Evolutionary conservation across 352 stramenopile species (phyloP), one percentile per base, ranked within the genome.

Genomic region (Phytophthora idaei): DNA sequence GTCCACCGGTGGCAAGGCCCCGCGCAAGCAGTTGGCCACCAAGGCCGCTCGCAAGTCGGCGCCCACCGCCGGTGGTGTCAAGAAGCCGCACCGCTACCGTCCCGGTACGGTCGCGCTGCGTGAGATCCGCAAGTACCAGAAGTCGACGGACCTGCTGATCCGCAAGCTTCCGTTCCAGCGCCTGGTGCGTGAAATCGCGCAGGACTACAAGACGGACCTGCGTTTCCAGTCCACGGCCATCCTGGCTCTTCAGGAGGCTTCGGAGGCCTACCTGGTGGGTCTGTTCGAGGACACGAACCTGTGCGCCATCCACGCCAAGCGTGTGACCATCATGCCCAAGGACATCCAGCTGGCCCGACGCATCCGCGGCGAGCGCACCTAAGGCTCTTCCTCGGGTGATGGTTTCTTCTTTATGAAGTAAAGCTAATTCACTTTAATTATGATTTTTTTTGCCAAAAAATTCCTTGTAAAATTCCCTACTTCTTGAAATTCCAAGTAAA

Each of bases 121-220:
- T 61, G 97, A 99, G 84, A 99, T 99, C 73, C 85, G 97, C 64
- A 87, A 93, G 68, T 99, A 98, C 81, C 97, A 99, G 80, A 90
- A 89, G 59, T 97, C 82, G 42, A 99, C 97, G 10, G 96, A 99
- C 64, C 80, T 99, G 64, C 76, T 99, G 41, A 84, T 99, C 62
- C 92, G 97, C 56, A 96, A 97, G 76, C 80, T 99, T 54, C 97
- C 97, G 49, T 99, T 99, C 84, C 94, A 97, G 56, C 82, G 97
- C n/a, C 81, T 99, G 29, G 96, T 98, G 60, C 86, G 93, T 42
- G 92, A 98, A 80, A 98, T 99, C 74, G 90, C 95, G 25, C 93
- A 99, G 85, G 76, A 98, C 96, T 96, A 99, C 98, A 93, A 92
- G 80, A 98, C 91, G 17, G 96, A 99, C 76, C 80, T 98, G 68